Evolutionary conservation across 73 alveolate species (phyloP), one percentile per base, ranked within the genome.

Genomic region (Symbiodinium pilosum): DNA sequence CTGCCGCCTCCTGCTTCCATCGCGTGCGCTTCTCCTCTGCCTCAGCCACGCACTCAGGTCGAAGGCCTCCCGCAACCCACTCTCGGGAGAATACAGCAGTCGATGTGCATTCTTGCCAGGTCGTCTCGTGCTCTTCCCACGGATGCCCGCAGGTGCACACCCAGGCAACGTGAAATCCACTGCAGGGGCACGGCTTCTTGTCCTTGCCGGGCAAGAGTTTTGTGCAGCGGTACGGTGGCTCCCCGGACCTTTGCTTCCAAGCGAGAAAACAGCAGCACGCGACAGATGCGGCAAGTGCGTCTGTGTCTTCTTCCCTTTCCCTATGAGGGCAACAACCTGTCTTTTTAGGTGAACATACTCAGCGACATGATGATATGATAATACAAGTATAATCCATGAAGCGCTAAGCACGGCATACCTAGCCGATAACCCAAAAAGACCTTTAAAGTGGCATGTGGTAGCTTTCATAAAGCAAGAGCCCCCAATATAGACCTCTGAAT

Each of bases 11-110:
- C 34, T 8, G 5, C 32, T 91, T 85, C 88, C 97, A 91, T 40
- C 97, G 87, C 26, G 24, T 40, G 8, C 97, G 97, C 81, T 91
- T 91, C 87, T 91, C 97, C 97, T 89, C 95, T 3, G 97, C 97
- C 88, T 91, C 97, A 6, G 97, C 97, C 41, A 91, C 97, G 54
- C 97, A 91, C 77, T 91, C 97, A 16, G 97, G 97, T 24, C 97
- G 97, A 16, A 91, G 39, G 88, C 97, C 97, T 43, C 77, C 88
- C 0, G 97, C 26, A 26, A 56, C 26, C 34, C 73, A 56, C 73
- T 8, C 73, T 32, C 73, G 73, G 59, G 21, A 9, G 59, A 47
- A 47, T 6, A 26, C 77, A 38, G 69, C 94, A 51, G 44, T 71
- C 40, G 88, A 91, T 69, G 56, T 42, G 30, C 14, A 8, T 52